These are phyloP conservation scores for Termitomyces sp. DNA, from an alignment of 768 basidiomycete species.

Conservation along the genomic window DNA sequence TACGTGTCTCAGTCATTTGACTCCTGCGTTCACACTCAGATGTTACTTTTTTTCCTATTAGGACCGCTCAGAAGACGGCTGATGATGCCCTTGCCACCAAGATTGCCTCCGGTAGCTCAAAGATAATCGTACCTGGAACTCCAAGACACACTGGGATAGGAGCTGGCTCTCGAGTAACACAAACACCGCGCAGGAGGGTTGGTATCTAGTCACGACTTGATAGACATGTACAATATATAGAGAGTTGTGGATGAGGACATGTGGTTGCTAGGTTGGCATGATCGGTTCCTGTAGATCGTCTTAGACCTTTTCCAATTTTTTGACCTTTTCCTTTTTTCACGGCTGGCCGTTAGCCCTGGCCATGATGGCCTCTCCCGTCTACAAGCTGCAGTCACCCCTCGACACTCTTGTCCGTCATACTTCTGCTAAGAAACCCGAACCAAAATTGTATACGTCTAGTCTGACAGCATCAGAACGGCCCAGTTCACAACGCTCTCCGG, in stretches of 20 bases:
- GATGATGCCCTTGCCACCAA: conserved; percentile 59
- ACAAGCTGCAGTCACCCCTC: conserved; percentile 45
- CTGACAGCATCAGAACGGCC: conserved; percentile 7
- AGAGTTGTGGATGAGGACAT: neutral
- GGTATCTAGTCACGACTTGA: conserved; percentile 50
- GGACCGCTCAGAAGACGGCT: conserved; percentile 57
- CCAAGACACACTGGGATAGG: conserved; percentile 70
- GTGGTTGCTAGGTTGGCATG: neutral
- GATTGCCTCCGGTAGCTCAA: conserved; percentile 49
- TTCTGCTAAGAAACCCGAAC: conserved; percentile 39
- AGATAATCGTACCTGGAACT: conserved; percentile 78
- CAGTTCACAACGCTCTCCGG: conserved; percentile 15
- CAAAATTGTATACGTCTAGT: conserved; percentile 3
- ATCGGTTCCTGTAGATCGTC: neutral
- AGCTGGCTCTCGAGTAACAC: conserved; percentile 57
- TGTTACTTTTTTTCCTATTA: conserved; percentile 20
- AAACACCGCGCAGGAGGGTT: conserved; percentile 71
- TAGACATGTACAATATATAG: conserved; percentile 4
- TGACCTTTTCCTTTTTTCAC: neutral
- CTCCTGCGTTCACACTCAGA: conserved; percentile 1
- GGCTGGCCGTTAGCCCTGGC: neutral
- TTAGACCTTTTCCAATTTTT: neutral
- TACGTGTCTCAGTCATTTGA: conserved; percentile 28
- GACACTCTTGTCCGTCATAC: conserved; percentile 52
- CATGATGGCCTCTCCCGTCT: conserved; percentile 15